A percentile compares a stretch with the other conserved stretches of the same genome.
Conservation (phyloP, 2,329 filamentous ascomycete genomes). For the Alternaria rosae region DNA sequence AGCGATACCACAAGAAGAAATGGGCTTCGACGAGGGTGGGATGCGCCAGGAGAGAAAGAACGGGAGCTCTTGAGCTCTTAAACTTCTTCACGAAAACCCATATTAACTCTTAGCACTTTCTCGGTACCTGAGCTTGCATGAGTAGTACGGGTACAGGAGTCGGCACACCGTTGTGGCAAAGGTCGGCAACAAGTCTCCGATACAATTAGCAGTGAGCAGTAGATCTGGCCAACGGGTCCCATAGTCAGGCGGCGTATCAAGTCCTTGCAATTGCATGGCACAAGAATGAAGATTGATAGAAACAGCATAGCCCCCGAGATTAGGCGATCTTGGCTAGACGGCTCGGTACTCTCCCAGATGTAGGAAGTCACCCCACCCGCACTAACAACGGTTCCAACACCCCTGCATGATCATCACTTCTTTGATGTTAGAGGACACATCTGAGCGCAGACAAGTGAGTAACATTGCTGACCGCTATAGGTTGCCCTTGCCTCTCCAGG, state of each 20-base stretch:
- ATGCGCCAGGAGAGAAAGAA: background rate
- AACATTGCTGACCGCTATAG: background rate
- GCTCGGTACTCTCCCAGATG: background rate
- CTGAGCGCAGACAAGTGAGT: background rate
- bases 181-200: background rate
- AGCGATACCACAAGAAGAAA: background rate
- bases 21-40: background rate
- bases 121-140: slow-evolving; percentile 3
- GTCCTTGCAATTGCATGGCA: background rate
- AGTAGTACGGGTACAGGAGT: slow-evolving; percentile 2
- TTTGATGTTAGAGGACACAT: background rate
- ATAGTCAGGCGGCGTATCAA: background rate
- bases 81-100: background rate
- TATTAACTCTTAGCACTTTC: background rate
- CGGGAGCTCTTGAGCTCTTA: slow-evolving; percentile 6
- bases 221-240: background rate
- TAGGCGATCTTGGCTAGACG: slow-evolving; percentile 2
- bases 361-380: background rate
- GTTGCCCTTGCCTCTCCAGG: background rate
- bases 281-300: background rate
- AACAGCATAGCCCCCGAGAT: background rate
- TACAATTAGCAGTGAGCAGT: background rate
- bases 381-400: background rate
- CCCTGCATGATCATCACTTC: background rate
- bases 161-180: background rate